Conservation (phyloP, 306 rosid genomes). For the Potentilla sterilis region DNA sequence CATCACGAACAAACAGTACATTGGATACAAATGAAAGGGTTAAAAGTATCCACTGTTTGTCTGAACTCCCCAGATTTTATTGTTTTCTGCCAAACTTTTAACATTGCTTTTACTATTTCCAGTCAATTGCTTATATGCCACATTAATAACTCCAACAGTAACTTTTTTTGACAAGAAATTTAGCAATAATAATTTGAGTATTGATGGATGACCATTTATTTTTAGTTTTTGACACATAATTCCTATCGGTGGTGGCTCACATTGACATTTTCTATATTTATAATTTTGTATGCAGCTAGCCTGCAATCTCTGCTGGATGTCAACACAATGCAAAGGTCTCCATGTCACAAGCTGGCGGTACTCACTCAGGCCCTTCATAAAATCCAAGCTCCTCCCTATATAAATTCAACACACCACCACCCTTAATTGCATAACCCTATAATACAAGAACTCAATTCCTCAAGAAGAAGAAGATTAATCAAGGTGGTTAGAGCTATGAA, state of each 20-base stretch:
- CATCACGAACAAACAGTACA: neutral
- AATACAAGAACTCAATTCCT: neutral
- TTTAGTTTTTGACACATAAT: neutral
- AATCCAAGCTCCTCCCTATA: neutral
- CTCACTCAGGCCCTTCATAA: neutral
- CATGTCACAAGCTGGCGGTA: neutral
- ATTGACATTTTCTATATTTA: neutral
- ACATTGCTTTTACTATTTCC: no score
- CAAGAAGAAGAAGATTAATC: neutral
- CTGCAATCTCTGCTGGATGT: constrained; percentile 4
- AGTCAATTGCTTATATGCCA: no score
- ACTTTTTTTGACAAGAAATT: neutral
- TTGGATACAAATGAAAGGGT: neutral
- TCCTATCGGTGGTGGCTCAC: neutral
- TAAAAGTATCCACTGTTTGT: neutral
- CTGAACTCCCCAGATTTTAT: neutral
- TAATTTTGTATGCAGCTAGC: neutral
- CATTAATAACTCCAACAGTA: neutral
- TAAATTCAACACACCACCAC: neutral
- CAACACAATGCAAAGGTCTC: neutral
- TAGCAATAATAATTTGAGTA: neutral
- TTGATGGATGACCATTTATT: neutral
- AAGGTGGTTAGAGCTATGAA: neutral
- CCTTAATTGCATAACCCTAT: neutral
- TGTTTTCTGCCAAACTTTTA: neutral